phyloP scores from a whole-genome alignment of 495 filamentous ascomycete genomes.

The Xylaria venustula region DNA sequence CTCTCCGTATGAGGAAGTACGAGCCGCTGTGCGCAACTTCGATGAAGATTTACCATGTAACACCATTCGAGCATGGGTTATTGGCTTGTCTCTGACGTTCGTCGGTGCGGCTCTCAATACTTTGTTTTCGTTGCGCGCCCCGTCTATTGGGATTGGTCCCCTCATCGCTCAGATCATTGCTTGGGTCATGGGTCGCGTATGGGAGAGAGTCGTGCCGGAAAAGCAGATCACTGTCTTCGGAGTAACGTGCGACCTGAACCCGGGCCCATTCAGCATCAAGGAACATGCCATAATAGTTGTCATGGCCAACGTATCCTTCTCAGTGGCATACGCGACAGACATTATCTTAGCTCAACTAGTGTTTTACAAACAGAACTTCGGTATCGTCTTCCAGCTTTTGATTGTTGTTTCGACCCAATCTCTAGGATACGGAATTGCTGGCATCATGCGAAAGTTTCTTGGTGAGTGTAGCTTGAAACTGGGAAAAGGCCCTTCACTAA shows the following conservation, averaged over 20 bases:
- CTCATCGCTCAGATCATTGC: conserved; percentile 70
- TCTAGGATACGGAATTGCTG: conserved; percentile 72
- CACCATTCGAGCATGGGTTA: conserved; percentile 71
- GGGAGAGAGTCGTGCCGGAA: conserved; percentile 48
- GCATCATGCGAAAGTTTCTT: conserved; percentile 55
- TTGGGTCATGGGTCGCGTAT: conserved; percentile 64
- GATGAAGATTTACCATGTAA: conserved; percentile 68
- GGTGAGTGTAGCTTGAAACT: conserved; percentile 26
- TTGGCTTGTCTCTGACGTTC: conserved; percentile 64
- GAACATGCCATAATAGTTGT: conserved; percentile 76
- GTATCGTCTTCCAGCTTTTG: conserved; percentile 66
- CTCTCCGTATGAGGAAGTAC: conserved; percentile 71
- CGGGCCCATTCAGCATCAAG: conserved; percentile 77
- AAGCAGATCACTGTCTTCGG: conserved; percentile 56
- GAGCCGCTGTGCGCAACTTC: conserved; percentile 59
- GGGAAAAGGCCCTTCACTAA: not conserved
- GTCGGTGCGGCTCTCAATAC: conserved; percentile 68
- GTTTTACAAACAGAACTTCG: conserved; percentile 68
- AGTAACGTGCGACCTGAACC: conserved; percentile 57
- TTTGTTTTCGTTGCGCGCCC: conserved; percentile 67
- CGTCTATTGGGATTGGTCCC: conserved; percentile 63
- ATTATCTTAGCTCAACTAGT: conserved; percentile 63
- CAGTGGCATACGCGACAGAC: conserved; percentile 68
- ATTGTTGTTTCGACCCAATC: conserved; percentile 69
- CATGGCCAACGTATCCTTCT: conserved; percentile 63